A percentile compares a stretch with the other conserved stretches of the same genome.
phyloP scores from a whole-genome alignment of 2,329 filamentous ascomycete species.

The Plectosphaerella cucumerina region DNA sequence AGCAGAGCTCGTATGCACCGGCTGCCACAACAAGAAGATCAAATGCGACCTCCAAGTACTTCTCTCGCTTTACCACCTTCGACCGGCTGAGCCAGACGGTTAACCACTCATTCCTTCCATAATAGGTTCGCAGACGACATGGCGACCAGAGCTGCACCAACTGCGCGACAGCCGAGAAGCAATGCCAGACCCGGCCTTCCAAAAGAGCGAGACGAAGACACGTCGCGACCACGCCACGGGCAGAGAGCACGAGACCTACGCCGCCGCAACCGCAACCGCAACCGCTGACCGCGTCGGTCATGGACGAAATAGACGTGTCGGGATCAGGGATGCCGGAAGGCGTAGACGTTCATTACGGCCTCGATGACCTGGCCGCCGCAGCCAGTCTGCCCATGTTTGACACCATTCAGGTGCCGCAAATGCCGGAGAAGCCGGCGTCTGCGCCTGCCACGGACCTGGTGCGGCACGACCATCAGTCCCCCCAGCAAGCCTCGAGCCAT shows the following conservation, averaged over 20 bases:
- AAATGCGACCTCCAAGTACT: conserved; percentile 27
- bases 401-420: too few species aligned
- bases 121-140: conserved; percentile 14
- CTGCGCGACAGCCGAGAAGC: conserved; percentile 18
- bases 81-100: background rate
- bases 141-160: conserved; percentile 22
- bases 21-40: conserved; percentile 30
- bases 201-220: conserved; percentile 20
- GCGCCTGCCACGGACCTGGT: background rate
- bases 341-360: too few species aligned
- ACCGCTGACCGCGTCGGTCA: too few species aligned
- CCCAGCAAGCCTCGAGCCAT: background rate
- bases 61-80: background rate
- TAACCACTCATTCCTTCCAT: background rate
- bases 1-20: conserved; percentile 22
- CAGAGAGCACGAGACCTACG: too few species aligned
- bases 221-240: background rate
- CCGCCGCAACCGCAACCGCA: background rate
- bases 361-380: too few species aligned
- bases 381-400: too few species aligned
- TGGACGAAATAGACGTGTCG: too few species aligned
- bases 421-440: too few species aligned
- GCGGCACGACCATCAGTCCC: background rate
- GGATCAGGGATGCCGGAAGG: too few species aligned
- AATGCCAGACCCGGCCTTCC: conserved; percentile 23